Base-by-base conservation (phyloP, 2,329 filamentous ascomycete species). In the Byssothecium circinans region DNA sequence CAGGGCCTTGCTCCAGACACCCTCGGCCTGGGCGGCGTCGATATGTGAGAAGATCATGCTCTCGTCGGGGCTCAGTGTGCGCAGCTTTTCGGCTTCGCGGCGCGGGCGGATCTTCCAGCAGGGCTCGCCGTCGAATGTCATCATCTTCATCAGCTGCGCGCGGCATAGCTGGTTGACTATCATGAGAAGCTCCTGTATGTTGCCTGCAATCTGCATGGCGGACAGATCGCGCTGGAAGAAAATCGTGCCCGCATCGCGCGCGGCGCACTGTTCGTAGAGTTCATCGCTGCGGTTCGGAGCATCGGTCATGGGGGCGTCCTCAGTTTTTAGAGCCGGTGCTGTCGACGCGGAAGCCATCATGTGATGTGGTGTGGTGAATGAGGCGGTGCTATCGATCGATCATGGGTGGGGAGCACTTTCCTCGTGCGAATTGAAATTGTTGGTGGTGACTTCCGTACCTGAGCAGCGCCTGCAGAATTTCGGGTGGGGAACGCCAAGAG, bases 1-100 rank as follows among this genome's bases (percentile, higher is more conserved):
- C 60, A 99, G 86, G 12, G 85, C 87, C 68, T 90, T 89, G 52
- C 87, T 87, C 94, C 94, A 99, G 64, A 96, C 89, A 51, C 92
- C 94, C 62, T 90, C 87, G 56, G 83, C 82, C 54, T 88, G 89
- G 23, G 88, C 86, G 59, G 89, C 86, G 73, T 97, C 92, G 66
- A 99, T 92, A 60, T 89, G 83, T 56, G 85, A 84, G 79, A 95
- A 97, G 20, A 97, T 87, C 65, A 96, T 81, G 65, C 84, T 82
- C 72, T 97, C 92, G 63, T 92, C 84, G 50, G 83, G 69, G 49
- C 70, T 78, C 47, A 85, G 73, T 45, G 72, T 73, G 18, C 64
- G 62, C 49, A 78, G 62, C 69, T 69, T 71, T 27, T 68, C 65
- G 11, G 70, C 70, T 15, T 71, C 68, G 37, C 62, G 45, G 38